Conservation (phyloP, 768 basidiomycete genomes). For the Auricularia cornea region DNA sequence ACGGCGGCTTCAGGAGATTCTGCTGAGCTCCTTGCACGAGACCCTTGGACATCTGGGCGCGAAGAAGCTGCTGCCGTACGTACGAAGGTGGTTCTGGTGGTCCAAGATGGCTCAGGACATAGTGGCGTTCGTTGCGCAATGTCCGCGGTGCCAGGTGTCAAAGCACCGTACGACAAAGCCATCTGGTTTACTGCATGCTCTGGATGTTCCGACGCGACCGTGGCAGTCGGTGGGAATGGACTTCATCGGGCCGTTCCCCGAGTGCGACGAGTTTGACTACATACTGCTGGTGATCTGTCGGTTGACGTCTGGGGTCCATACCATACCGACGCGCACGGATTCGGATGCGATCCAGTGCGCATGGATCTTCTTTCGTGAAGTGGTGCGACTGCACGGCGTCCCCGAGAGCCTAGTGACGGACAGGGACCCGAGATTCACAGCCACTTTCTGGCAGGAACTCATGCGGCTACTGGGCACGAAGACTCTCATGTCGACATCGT, state of each 20-base stretch:
- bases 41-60: slow-evolving; percentile 9
- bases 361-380: neutral
- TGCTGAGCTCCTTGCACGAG: neutral
- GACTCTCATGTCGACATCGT: neutral
- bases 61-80: slow-evolving; percentile 9
- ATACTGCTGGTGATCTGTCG: neutral
- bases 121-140: slow-evolving; percentile 20
- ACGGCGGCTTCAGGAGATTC: neutral
- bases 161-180: slow-evolving; percentile 9
- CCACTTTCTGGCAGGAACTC: neutral
- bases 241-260: slow-evolving; percentile 19
- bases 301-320: slow-evolving; percentile 14
- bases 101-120: slow-evolving; percentile 16
- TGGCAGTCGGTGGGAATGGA: slow-evolving; percentile 18
- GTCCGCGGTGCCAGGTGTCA: slow-evolving; percentile 14
- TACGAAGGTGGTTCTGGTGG: slow-evolving; percentile 18
- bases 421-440: neutral
- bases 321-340: slow-evolving; percentile 10
- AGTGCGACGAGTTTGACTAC: slow-evolving; percentile 2
- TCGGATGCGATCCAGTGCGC: neutral
- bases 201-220: slow-evolving; percentile 7
- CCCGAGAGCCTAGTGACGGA: slow-evolving; percentile 1
- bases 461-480: neutral
- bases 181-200: slow-evolving; percentile 1
- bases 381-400: neutral